Base-by-base conservation (phyloP, 139 green algal species). In the Astrephomene gubernaculifera region DNA sequence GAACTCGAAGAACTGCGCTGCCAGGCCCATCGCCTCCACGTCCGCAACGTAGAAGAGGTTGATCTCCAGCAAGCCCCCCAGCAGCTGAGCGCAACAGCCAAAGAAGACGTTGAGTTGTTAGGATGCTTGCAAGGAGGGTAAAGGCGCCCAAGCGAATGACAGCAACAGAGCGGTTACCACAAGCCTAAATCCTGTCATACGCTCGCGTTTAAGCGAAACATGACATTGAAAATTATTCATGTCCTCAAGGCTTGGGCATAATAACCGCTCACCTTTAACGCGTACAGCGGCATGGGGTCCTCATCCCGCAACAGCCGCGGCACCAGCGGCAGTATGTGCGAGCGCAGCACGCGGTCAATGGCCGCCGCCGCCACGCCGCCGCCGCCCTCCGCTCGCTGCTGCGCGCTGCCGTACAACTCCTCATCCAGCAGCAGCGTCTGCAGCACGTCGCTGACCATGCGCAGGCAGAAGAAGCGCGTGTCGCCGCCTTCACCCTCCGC, bases 241-340 rank as follows among this genome's bases (percentile, higher is more conserved):
- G n/a, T n/a, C n/a, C n/a, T n/a, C n/a, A n/a, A n/a, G n/a, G n/a
- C n/a, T n/a, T 17, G 49, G 49, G 49, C 49, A 57, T 25, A 57
- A 57, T 57, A 12, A n/a, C 57, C 43, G 43, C 29, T 8, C 67
- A 98, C 90, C 93, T 98, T 98, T 2, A 98, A 90, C 0, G 96
- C 94, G 84, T 97, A 98, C 69, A 98, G 89, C 1, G 96, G 96
- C 87, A 98, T 97, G 60, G 96, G 96, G 76, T 96, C 94, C 79
- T 97, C 91, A 43, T 97, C 94, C 1, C 74, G 49, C 54, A 98
- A 88, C 88, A 99, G 91, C 54, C 69, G 82, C 6, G 94, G 94
- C 76, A 97, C 91, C 76, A 97, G 87, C 12, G 95, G 95, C 54
- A 98, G 89, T 25, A 98, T 85, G 70, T 94, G 82, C 64, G 87